Evolutionary conservation across 495 filamentous ascomycete genomes (phyloP), one percentile per base, ranked within the genome.

Genomic region (Penicillium flavigenum): DNA sequence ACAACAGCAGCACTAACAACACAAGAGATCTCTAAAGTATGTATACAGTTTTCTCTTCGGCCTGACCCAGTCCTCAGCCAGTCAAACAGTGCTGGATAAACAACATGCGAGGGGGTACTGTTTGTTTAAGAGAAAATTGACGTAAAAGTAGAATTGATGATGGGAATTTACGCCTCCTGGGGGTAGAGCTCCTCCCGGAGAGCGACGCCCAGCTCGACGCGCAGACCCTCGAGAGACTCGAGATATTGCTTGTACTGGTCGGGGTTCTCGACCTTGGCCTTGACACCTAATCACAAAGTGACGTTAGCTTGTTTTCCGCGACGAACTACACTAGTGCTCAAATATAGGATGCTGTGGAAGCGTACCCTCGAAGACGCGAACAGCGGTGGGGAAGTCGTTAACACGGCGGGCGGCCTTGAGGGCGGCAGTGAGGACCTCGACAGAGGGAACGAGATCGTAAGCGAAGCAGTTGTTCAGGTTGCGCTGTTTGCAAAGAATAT

Each of bases 391-490:
- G 83, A 87, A 98, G 81, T 99, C 94, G 79, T 99, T 96, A 71
- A 99, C 95, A 73, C 94, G 84, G 70, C 94, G 81, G 50, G 94
- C 94, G 59, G 94, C 94, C 73, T 83, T 87, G 53, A 99, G 83
- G 54, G 94, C 94, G 63, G 94, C 92, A 64, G 84, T 83, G 76
- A 97, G 86, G 70, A 99, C 95, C 65, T 90, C 86, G 51, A 93
- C 85, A 51, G 93, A 92, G 64, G 94, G 94, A 61, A 99, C 94
- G 69, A 99, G 86, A 84, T 99, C 94, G 87, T 99, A 99, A 73
- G 94, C 94, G 79, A 99, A 99, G 74, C 89, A 92, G 80, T 99
- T 99, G 87, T 99, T 99, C 64, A 99, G 83, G 78, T 99, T 99
- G 72, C 94, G 92, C 92, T 98, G 67, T 59, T 56, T 43, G 24